Conservation (phyloP, 441 rosid genomes). For the Manihot esculenta region DNA sequence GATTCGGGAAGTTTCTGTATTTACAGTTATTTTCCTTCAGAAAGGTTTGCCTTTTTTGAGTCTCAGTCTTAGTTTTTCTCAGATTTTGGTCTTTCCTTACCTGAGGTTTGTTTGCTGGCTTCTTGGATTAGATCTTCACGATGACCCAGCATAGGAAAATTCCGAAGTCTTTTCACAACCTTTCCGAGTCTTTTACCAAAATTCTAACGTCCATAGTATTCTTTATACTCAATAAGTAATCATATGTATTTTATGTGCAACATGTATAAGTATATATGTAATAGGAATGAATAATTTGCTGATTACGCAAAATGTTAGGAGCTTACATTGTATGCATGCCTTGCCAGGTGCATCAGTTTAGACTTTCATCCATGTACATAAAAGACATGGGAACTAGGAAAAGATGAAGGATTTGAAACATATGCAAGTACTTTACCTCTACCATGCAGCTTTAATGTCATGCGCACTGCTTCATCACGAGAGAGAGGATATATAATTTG, state of each 20-base stretch:
- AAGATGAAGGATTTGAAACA: background rate
- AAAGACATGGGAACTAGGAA: conserved; percentile 18
- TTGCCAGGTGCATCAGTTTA: background rate
- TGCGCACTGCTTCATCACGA: conserved; percentile 67
- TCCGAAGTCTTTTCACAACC: no score
- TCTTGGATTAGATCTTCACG: background rate
- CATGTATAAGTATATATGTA: background rate
- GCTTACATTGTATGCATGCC: conserved; percentile 9
- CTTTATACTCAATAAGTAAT: background rate
- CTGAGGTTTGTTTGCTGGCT: no score
- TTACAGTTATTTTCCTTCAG: no score
- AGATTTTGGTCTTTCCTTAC: no score
- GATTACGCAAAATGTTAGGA: background rate
- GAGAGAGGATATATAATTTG: conserved; percentile 99
- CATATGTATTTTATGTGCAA: background rate
- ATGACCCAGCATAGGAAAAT: background rate
- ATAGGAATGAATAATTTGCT: background rate
- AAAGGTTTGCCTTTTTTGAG: no score
- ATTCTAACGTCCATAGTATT: background rate
- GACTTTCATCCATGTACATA: background rate
- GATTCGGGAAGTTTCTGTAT: no score
- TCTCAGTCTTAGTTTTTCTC: no score
- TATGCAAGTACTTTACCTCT: conserved; percentile 45
- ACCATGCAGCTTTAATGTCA: conserved; percentile 49
- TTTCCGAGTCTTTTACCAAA: background rate